Conservation (phyloP, 805 yeast genomes). For the Komagataella pastoris region DNA sequence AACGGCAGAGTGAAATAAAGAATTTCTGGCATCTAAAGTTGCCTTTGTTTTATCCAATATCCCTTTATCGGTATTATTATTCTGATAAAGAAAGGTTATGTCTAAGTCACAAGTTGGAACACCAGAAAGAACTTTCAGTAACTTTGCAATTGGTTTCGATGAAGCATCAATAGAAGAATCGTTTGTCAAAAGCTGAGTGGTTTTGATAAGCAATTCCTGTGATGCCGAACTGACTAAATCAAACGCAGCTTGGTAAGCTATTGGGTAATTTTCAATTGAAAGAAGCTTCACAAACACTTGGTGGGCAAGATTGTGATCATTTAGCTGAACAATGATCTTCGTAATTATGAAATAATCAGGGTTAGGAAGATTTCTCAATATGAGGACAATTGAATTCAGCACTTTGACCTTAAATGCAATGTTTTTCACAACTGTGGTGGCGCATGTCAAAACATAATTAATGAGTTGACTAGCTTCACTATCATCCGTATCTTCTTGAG, state of each 20-base stretch:
- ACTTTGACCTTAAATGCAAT: conserved; percentile 54
- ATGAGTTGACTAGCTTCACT: conserved; percentile 23
- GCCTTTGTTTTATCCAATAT: conserved; percentile 74
- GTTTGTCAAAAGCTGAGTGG: conserved; percentile 24
- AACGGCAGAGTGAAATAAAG: conserved; percentile 91
- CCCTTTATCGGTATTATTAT: conserved; percentile 76
- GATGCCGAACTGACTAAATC: conserved; percentile 87
- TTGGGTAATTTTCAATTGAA: conserved; percentile 22
- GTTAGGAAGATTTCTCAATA: conserved; percentile 39
- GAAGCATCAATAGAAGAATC: conserved; percentile 12
- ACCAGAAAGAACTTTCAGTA: conserved; percentile 71
- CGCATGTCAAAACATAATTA: conserved; percentile 63
- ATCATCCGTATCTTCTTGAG: conserved; percentile 39
- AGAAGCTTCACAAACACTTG: conserved; percentile 53
- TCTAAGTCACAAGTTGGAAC: conserved; percentile 90
- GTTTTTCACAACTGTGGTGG: conserved; percentile 53
- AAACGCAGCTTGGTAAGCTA: conserved; percentile 89
- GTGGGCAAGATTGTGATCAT: conserved; percentile 60
- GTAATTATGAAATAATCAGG: conserved; percentile 79
- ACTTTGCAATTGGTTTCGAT: conserved; percentile 22
- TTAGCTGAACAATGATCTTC: conserved; percentile 79
- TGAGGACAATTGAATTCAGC: conserved; percentile 45
- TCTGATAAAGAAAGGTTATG: conserved; percentile 74
- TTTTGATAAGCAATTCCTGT: conserved; percentile 65
- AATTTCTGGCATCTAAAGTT: conserved; percentile 78